Percentiles rank a stretch among this genome's conserved stretches.
These are phyloP conservation scores for Aspergillus fumigatiaffinis DNA, from an alignment of 2,329 filamentous ascomycete genomes.

Conservation along the genomic window DNA sequence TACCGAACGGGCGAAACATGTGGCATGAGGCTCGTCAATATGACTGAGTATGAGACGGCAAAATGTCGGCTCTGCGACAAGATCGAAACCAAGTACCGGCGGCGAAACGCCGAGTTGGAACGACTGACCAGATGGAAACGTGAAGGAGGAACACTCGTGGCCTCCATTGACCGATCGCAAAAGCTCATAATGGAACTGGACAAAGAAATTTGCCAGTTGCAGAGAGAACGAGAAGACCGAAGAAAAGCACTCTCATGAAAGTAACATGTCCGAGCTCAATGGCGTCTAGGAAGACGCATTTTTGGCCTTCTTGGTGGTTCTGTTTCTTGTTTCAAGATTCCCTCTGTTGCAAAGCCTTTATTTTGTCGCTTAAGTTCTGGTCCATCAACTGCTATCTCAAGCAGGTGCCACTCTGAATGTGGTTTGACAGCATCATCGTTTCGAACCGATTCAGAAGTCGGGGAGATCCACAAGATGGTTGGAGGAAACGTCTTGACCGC, in stretches of 20 bases:
- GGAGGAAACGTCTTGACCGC: conserved; percentile 17
- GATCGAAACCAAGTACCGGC: conserved; percentile 77
- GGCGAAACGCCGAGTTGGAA: conserved; percentile 67
- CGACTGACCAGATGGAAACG: conserved; percentile 73
- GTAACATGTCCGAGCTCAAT: background rate
- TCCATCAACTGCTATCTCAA: conserved; percentile 27
- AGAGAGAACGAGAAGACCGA: conserved; percentile 50
- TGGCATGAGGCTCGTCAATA: conserved; percentile 84
- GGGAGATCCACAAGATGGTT: conserved; percentile 18
- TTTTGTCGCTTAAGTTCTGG: conserved; percentile 14
- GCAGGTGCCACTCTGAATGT: conserved; percentile 12
- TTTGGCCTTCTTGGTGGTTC: conserved; percentile 17
- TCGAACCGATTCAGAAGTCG: conserved; percentile 24
- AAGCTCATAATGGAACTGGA: conserved; percentile 70
- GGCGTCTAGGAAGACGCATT: conserved; percentile 10
- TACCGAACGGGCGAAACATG: conserved; percentile 96
- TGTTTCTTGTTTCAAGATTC: conserved; percentile 18
- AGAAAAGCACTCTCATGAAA: conserved; percentile 26
- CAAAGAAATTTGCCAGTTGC: conserved; percentile 64
- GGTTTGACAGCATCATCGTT: conserved; percentile 24
- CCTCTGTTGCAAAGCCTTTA: conserved; percentile 13
- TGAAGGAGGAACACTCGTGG: conserved; percentile 60
- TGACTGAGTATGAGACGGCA: conserved; percentile 59
- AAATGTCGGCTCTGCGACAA: conserved; percentile 85
- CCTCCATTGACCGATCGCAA: conserved; percentile 62